A percentile compares a stretch with the other conserved stretches of the same genome.
Evolutionary conservation across 768 basidiomycete species (phyloP).

Genomic region (Podaxis sp.): DNA sequence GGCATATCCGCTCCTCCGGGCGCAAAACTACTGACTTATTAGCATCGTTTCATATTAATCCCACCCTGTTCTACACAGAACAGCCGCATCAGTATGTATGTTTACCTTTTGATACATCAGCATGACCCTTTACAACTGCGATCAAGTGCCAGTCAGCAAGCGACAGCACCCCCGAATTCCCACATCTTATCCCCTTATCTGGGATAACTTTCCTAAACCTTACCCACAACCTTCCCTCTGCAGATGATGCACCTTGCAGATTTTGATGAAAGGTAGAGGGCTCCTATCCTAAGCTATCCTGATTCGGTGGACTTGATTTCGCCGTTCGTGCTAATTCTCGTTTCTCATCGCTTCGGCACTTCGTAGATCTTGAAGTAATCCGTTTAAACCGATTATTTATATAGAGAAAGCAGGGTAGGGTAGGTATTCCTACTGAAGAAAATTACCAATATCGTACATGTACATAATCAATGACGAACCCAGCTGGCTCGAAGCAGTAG

Average conservation of each 20-base stretch:
- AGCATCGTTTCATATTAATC: not conserved
- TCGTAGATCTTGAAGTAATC: not conserved
- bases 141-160: not conserved
- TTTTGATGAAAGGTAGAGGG: not conserved
- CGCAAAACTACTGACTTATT: not conserved
- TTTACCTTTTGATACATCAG: too few species aligned
- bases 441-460: not conserved
- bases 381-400: not conserved
- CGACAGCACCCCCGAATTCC: not conserved
- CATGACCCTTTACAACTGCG: not conserved
- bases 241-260: not conserved
- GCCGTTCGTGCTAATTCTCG: not conserved
- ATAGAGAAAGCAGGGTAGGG: not conserved
- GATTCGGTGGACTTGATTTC: not conserved
- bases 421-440: not conserved
- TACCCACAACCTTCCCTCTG: not conserved
- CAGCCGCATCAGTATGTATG: too few species aligned
- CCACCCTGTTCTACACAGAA: not conserved
- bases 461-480: not conserved
- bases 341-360: not conserved
- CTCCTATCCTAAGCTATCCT: not conserved
- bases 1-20: not conserved
- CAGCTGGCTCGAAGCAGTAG: not conserved
- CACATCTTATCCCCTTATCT: too few species aligned
- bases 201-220: not conserved